These are phyloP conservation scores for Tetragonia tetragonoides DNA, from an alignment of 148 eudicot genomes.

Conservation along the genomic window DNA sequence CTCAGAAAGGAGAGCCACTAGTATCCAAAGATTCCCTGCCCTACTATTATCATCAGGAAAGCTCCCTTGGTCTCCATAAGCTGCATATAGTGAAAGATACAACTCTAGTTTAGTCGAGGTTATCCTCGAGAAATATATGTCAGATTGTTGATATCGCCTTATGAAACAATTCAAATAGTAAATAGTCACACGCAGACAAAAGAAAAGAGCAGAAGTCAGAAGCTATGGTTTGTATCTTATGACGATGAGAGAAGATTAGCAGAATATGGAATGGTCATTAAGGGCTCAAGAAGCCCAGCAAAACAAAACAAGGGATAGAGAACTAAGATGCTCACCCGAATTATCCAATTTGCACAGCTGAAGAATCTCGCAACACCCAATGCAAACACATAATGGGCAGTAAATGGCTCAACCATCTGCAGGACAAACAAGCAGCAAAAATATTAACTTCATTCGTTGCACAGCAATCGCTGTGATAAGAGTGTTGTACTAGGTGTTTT, in stretches of 20 bases:
- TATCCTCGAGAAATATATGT: too few relatives aligned
- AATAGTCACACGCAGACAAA: too few relatives aligned
- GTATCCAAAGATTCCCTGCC: conserved; percentile 55
- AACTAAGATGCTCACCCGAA: conserved; percentile 39
- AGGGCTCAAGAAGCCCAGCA: not conserved
- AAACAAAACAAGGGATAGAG: not conserved
- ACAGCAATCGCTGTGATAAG: not conserved
- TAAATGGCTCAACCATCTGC: conserved; percentile 82
- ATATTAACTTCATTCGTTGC: not conserved
- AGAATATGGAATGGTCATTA: too few relatives aligned
- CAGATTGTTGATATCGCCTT: not conserved
- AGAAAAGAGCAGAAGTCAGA: too few relatives aligned
- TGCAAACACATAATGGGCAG: conserved; percentile 84
- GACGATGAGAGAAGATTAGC: not conserved
- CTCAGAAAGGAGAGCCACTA: conserved; percentile 51
- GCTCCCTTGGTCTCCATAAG: conserved; percentile 54
- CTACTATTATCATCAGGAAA: conserved; percentile 37
- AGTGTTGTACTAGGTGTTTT: too few relatives aligned
- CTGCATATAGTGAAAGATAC: conserved; percentile 28
- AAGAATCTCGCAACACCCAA: conserved; percentile 77
- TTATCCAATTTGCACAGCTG: conserved; percentile 70
- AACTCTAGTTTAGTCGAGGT: too few relatives aligned
- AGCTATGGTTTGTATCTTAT: not conserved
- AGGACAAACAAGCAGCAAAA: not conserved
- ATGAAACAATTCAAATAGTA: not conserved